These are phyloP conservation scores for Amanita thiersii DNA, from an alignment of 768 basidiomycete genomes.

Conservation along the genomic window DNA sequence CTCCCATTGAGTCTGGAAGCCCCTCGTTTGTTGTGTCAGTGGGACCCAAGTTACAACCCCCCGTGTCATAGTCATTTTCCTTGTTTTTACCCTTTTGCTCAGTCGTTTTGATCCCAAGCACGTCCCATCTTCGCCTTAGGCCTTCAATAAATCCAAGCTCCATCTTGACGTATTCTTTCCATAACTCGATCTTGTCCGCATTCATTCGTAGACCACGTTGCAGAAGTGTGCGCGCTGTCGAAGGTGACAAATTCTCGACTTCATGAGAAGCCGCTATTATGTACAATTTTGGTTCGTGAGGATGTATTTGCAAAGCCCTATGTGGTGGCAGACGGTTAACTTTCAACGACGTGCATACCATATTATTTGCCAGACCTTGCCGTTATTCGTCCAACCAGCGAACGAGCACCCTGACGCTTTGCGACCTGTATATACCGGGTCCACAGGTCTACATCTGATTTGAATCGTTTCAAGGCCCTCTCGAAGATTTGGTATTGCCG, in stretches of 20 bases:
- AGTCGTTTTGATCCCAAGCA: constrained; percentile 60
- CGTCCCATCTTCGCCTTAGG: constrained; percentile 68
- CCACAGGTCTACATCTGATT: constrained; percentile 82
- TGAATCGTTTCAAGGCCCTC: constrained; percentile 83
- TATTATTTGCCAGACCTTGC: constrained; percentile 56
- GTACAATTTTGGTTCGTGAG: constrained; percentile 68
- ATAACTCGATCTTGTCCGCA: constrained; percentile 63
- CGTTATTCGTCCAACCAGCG: constrained; percentile 73
- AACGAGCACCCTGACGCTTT: constrained; percentile 68
- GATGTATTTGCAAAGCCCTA: constrained; percentile 85
- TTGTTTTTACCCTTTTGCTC: constrained; percentile 20
- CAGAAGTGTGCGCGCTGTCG: constrained; percentile 75
- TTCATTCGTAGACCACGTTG: constrained; percentile 83
- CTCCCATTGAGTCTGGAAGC: constrained; percentile 23
- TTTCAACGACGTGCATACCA: constrained; percentile 1
- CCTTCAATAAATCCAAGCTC: constrained; percentile 83
- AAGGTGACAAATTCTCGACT: constrained; percentile 60
- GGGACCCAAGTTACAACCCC: constrained; percentile 16
- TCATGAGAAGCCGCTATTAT: constrained; percentile 83
- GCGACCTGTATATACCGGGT: constrained; percentile 83
- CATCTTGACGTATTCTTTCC: constrained; percentile 88
- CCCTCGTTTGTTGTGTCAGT: constrained; percentile 23
- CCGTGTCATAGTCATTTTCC: constrained; percentile 17
- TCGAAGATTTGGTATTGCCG: constrained; percentile 88
- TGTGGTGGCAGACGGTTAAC: constrained; percentile 2